A percentile compares a stretch with the other conserved stretches of the same genome.
Evolutionary conservation across 1,284 basidiomycete species (phyloP).

Genomic region (Ganoderma leucocontextum): DNA sequence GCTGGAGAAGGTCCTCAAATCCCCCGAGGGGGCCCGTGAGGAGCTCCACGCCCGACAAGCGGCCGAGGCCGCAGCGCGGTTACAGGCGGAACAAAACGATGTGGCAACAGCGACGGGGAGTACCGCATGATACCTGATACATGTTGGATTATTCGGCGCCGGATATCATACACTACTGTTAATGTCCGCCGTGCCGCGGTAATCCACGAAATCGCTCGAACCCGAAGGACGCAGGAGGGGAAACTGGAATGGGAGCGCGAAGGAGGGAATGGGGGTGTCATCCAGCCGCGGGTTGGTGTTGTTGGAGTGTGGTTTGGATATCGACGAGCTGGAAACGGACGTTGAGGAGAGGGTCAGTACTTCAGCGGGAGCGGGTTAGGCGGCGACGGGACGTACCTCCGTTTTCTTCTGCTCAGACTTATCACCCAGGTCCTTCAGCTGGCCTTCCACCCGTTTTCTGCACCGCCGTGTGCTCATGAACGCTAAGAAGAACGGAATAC

Average conservation of each 20-base stretch:
- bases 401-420: constrained; percentile 82
- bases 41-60: constrained; percentile 36
- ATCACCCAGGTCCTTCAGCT: constrained; percentile 78
- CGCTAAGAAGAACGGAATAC: constrained; percentile 2
- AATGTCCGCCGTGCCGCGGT: constrained; percentile 11
- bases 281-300: constrained; percentile 40
- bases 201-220: neutral
- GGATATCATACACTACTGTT: neutral
- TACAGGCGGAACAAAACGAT: constrained; percentile 1
- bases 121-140: neutral
- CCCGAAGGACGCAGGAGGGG: neutral
- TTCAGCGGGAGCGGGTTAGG: neutral
- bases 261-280: neutral
- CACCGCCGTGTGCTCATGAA: constrained; percentile 8
- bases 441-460: constrained; percentile 84
- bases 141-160: neutral
- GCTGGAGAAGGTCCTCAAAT: constrained; percentile 69
- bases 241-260: neutral
- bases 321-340: constrained; percentile 60
- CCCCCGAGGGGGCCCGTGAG: constrained; percentile 70
- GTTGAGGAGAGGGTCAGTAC: constrained; percentile 4
- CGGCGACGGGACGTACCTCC: constrained; percentile 62
- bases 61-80: constrained; percentile 21
- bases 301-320: constrained; percentile 65
- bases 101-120: neutral